Conservation (phyloP, 1,284 basidiomycete genomes). For the Rhodofomes roseus region DNA sequence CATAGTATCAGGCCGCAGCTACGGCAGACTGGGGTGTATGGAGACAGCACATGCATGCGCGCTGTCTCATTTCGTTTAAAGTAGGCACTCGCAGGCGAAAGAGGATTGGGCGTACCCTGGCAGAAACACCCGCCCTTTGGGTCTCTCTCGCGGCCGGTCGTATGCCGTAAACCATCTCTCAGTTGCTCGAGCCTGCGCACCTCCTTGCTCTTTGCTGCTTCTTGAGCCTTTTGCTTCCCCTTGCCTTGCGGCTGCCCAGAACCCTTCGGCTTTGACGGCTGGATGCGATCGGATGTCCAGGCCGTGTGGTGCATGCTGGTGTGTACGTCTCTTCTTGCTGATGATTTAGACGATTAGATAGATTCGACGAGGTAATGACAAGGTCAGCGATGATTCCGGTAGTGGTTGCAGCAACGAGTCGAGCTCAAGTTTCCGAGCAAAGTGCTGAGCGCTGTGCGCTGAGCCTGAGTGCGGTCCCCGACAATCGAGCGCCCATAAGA, state of each 20-base stretch:
- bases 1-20: slow-evolving; percentile 64
- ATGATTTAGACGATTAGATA: background rate
- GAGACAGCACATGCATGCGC: slow-evolving; percentile 50
- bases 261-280: slow-evolving; percentile 11
- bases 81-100: background rate
- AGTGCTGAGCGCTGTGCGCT: too few relatives aligned
- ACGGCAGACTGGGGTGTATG: slow-evolving; percentile 51
- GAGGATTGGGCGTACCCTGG: slow-evolving; percentile 39
- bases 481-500: too few relatives aligned
- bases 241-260: slow-evolving; percentile 17
- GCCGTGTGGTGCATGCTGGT: slow-evolving; percentile 19
- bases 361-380: background rate
- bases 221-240: slow-evolving; percentile 18
- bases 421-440: too few relatives aligned
- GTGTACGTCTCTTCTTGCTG: background rate
- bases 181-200: slow-evolving; percentile 28
- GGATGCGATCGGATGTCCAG: slow-evolving; percentile 28
- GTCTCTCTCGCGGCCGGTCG: slow-evolving; percentile 37
- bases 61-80: slow-evolving; percentile 35
- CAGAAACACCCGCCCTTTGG: slow-evolving; percentile 66
- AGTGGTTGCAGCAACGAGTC: too few relatives aligned
- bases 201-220: slow-evolving; percentile 26
- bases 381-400: too few relatives aligned
- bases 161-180: slow-evolving; percentile 21
- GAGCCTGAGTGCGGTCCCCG: too few relatives aligned